Conservation (phyloP, 345 rosid species). For the Leavenworthia alabamica region DNA sequence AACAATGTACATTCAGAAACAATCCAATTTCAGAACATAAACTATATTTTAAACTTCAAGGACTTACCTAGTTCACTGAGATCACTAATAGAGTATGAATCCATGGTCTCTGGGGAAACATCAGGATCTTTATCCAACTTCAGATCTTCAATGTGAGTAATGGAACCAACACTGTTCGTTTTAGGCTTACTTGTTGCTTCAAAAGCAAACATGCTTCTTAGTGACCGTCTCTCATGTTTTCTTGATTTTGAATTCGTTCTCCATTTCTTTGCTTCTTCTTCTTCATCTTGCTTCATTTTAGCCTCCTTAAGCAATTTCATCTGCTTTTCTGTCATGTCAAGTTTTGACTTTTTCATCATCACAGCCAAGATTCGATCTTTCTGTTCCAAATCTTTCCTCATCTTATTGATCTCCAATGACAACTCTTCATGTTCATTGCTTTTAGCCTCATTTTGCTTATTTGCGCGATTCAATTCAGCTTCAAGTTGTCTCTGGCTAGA, state of each 20-base stretch:
- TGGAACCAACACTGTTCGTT: slow-evolving; percentile 27
- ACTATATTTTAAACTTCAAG: not conserved
- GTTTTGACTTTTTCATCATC: slow-evolving; percentile 68
- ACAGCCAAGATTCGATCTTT: slow-evolving; percentile 75
- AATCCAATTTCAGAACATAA: not conserved
- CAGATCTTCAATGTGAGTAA: slow-evolving; percentile 33
- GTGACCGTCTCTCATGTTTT: slow-evolving; percentile 59
- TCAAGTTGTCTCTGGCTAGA: slow-evolving; percentile 87
- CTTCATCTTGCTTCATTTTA: slow-evolving; percentile 63
- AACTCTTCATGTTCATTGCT: slow-evolving; percentile 61
- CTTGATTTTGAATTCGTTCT: slow-evolving; percentile 48
- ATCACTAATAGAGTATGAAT: slow-evolving; percentile 36
- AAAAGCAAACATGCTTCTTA: slow-evolving; percentile 59
- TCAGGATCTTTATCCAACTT: slow-evolving; percentile 37
- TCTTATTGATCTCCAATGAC: slow-evolving; percentile 53
- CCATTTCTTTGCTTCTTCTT: slow-evolving; percentile 61
- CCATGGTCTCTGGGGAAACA: slow-evolving; percentile 33
- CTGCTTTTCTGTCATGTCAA: slow-evolving; percentile 65
- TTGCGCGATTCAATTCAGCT: slow-evolving; percentile 73
- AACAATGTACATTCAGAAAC: slow-evolving; percentile 8
- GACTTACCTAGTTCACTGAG: slow-evolving; percentile 42
- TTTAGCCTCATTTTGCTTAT: slow-evolving; percentile 56
- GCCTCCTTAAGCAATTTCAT: slow-evolving; percentile 57
- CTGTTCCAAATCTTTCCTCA: slow-evolving; percentile 66
- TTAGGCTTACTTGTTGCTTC: slow-evolving; percentile 42